Conservation (phyloP, 2,329 filamentous ascomycete genomes). For the Chaetomiaceae sp. region DNA sequence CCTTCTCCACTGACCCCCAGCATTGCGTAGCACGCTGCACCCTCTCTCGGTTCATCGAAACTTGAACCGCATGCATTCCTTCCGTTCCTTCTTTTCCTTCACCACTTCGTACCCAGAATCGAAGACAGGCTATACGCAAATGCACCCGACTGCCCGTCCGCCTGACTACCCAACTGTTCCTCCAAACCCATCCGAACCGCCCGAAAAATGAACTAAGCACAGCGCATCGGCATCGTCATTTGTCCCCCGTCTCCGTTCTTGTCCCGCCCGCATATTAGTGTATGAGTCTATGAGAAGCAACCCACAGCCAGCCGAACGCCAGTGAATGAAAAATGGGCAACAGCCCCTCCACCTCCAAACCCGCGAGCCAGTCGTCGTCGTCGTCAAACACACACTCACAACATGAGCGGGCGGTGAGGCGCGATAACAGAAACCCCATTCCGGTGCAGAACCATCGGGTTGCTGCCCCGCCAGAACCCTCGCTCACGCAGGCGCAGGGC, state of each 20-base stretch:
- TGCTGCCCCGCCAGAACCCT: conserved; percentile 58
- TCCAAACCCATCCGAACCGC: background rate
- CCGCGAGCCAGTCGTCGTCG: conserved; percentile 24
- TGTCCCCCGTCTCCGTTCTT: background rate
- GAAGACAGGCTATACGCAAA: conserved; percentile 8
- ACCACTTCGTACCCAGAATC: background rate
- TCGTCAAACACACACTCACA: conserved; percentile 20
- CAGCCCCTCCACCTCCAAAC: conserved; percentile 34
- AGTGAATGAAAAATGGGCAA: conserved; percentile 32
- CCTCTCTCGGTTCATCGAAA: conserved; percentile 1
- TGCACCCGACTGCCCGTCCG: conserved; percentile 2
- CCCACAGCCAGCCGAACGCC: conserved; percentile 9
- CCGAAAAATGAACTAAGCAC: conserved; percentile 11
- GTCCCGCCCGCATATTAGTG: conserved; percentile 3
- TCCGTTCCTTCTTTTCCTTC: background rate
- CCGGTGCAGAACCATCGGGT: conserved; percentile 53
- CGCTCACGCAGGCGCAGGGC: conserved; percentile 56
- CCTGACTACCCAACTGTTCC: background rate
- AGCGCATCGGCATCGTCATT: background rate
- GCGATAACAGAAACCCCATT: conserved; percentile 50
- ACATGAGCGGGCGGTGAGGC: conserved; percentile 33
- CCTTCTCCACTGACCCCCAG: background rate
- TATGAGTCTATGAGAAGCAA: background rate
- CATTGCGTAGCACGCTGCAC: background rate
- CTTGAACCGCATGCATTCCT: background rate